phyloP scores from a whole-genome alignment of 345 rosid species.

The Melaleuca alternifolia region DNA sequence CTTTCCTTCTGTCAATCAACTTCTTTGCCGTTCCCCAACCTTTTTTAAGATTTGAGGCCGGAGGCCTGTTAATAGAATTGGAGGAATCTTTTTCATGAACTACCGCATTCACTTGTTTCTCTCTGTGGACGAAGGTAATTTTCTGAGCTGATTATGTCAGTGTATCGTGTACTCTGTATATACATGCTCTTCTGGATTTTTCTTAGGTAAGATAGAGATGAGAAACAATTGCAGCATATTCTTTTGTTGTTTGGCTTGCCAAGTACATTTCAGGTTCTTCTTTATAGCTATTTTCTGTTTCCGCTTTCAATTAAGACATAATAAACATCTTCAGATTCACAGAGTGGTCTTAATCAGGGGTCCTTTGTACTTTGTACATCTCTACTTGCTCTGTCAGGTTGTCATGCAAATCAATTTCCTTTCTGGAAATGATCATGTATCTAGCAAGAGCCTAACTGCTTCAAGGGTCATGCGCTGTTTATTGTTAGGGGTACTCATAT shows the following conservation, averaged over 20 bases:
- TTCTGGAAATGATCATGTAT: neutral
- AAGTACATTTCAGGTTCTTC: neutral
- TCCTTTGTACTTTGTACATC: neutral
- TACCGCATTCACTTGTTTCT: too few species aligned
- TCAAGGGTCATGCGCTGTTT: neutral
- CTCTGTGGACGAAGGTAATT: neutral
- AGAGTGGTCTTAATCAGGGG: neutral
- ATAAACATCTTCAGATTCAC: neutral
- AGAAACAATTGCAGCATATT: neutral
- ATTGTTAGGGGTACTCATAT: neutral
- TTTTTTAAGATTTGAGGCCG: neutral
- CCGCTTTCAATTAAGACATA: neutral
- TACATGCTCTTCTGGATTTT: neutral
- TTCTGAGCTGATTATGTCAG: neutral
- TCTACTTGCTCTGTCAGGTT: neutral
- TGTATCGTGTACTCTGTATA: neutral
- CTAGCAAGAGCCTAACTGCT: neutral
- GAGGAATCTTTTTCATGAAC: neutral
- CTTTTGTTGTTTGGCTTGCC: neutral
- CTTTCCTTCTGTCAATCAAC: neutral
- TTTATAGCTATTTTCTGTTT: neutral
- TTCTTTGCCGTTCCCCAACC: neutral
- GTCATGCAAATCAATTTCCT: neutral
- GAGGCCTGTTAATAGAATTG: neutral
- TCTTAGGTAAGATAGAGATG: neutral